Conservation (phyloP, 1,284 basidiomycete species). For the Fistulina hepatica region DNA sequence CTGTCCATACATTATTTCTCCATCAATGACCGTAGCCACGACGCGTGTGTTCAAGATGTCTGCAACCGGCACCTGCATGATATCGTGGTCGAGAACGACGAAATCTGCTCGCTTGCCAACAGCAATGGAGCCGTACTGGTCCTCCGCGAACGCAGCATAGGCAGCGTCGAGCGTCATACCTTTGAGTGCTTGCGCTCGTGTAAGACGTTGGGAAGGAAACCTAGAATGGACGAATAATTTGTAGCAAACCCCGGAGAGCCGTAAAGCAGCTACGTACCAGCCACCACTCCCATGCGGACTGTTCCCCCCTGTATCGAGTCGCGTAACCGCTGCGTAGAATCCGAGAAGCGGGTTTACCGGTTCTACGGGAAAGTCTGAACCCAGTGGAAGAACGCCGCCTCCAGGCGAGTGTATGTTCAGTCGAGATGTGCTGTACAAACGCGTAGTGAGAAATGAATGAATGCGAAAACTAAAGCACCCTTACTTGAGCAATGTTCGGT, state of each 20-base stretch:
- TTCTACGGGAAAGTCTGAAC: slow-evolving; percentile 90
- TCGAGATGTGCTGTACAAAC: slow-evolving; percentile 31
- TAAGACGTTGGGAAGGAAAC: slow-evolving; percentile 63
- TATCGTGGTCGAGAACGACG: slow-evolving; percentile 70
- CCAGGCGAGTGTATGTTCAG: not conserved
- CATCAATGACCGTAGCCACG: slow-evolving; percentile 71
- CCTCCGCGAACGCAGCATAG: slow-evolving; percentile 75
- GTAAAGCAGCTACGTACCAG: slow-evolving; percentile 42
- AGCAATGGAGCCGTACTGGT: slow-evolving; percentile 54
- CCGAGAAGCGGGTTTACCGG: slow-evolving; percentile 69
- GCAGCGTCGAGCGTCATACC: slow-evolving; percentile 85
- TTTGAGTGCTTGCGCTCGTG: slow-evolving; percentile 63
- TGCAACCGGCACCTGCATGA: slow-evolving; percentile 52
- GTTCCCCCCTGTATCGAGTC: slow-evolving; percentile 54
- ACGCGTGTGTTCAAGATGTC: slow-evolving; percentile 65
- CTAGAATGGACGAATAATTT: slow-evolving; percentile 35
- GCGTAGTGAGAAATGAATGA: slow-evolving; percentile 7
- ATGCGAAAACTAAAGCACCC: slow-evolving; percentile 15
- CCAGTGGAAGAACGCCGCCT: slow-evolving; percentile 60
- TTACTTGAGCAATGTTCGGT: slow-evolving; percentile 65
- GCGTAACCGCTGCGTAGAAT: slow-evolving; percentile 80
- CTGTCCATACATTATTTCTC: slow-evolving; percentile 60
- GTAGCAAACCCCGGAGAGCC: not conserved
- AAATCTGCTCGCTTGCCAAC: slow-evolving; percentile 80
- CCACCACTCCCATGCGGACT: slow-evolving; percentile 76